Percentiles rank a stretch among this genome's conserved stretches.
These are phyloP conservation scores for Chenopodium suecicum DNA, from an alignment of 148 eudicot genomes.

Conservation along the genomic window DNA sequence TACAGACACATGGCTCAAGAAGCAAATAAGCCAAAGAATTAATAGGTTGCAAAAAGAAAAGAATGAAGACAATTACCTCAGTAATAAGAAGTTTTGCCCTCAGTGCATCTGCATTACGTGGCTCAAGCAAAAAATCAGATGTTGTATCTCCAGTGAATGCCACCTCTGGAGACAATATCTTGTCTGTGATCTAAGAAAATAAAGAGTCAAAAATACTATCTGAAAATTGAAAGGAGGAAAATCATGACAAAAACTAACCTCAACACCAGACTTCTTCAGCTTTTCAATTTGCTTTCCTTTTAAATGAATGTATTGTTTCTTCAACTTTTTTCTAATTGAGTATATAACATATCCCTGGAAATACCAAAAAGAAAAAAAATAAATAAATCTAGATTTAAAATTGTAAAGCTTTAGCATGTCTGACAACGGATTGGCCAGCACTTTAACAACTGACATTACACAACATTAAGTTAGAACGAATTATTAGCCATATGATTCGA, in stretches of 20 bases:
- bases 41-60: not conserved
- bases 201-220: constrained; percentile 23
- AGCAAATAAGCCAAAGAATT: not conserved
- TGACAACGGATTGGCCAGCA: not conserved
- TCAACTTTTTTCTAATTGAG: constrained; percentile 83
- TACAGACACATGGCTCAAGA: not conserved
- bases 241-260: constrained; percentile 43
- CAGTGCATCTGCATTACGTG: constrained; percentile 86
- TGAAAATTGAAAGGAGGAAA: not conserved
- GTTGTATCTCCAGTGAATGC: constrained; percentile 96
- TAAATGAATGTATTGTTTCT: constrained; percentile 78
- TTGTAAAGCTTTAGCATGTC: not conserved
- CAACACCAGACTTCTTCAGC: constrained; percentile 83
- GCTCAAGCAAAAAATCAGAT: constrained; percentile 83
- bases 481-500: not conserved
- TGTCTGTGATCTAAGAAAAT: constrained; percentile 71
- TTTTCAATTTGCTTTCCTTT: constrained; percentile 91
- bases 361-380: not conserved
- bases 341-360: constrained; percentile 87
- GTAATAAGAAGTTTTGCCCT: constrained; percentile 91
- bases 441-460: not conserved
- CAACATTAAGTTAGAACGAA: not conserved
- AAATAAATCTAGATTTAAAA: not conserved
- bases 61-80: constrained; percentile 47
- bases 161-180: constrained; percentile 82